Percentiles rank a stretch among this genome's conserved stretches.
Conservation (phyloP, 495 filamentous ascomycete genomes). For the Aspergillus coremiiformis region DNA sequence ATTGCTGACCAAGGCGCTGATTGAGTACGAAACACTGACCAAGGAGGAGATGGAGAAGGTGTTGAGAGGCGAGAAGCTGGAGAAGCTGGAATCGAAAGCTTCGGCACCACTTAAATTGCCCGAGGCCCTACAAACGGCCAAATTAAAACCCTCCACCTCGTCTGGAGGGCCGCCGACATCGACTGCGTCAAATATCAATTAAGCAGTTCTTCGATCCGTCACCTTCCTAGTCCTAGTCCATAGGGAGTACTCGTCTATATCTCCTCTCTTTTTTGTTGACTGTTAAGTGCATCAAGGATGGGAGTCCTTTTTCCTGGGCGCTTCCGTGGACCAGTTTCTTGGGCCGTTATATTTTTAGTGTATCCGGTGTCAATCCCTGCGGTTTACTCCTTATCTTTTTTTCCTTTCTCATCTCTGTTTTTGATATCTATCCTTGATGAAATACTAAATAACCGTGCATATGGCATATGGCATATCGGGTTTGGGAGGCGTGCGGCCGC, state of each 20-base stretch:
- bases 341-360: constrained; percentile 4
- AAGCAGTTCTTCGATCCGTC: not conserved
- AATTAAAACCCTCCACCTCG: constrained; percentile 18
- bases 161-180: constrained; percentile 17
- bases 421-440: constrained; percentile 17
- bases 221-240: not conserved
- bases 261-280: not conserved
- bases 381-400: constrained; percentile 1
- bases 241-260: not conserved
- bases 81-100: constrained; percentile 41
- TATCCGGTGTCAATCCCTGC: not conserved
- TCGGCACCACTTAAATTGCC: constrained; percentile 50
- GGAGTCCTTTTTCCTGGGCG: not conserved
- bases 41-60: constrained; percentile 86
- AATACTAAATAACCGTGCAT: constrained; percentile 1
- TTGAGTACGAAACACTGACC: constrained; percentile 89
- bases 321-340: not conserved
- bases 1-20: constrained; percentile 72
- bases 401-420: constrained; percentile 4
- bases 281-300: not conserved
- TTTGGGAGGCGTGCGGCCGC: not conserved
- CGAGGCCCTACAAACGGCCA: constrained; percentile 31
- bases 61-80: constrained; percentile 76
- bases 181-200: constrained; percentile 16
- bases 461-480: constrained; percentile 8